phyloP scores from a whole-genome alignment of 768 basidiomycete genomes.

The Xanthoconium purpureum region DNA sequence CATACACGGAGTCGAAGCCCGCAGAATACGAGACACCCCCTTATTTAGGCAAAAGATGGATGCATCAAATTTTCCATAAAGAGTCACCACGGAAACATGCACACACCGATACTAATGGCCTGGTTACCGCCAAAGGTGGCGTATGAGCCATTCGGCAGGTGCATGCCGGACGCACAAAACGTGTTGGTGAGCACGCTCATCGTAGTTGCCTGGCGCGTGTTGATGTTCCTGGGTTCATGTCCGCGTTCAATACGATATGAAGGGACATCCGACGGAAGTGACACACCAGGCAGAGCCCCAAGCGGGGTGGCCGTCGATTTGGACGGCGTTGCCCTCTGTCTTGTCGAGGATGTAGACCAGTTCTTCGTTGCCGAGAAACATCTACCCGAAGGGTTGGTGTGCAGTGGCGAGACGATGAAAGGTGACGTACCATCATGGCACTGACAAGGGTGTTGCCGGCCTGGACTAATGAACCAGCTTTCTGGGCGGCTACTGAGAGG shows the following conservation, averaged over 20 bases:
- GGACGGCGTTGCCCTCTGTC: slow-evolving; percentile 67
- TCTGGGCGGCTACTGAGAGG: slow-evolving; percentile 9
- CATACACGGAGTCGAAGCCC: slow-evolving; percentile 58
- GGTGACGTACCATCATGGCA: slow-evolving; percentile 48
- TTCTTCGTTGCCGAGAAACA: slow-evolving; percentile 75
- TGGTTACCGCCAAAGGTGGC: slow-evolving; percentile 74
- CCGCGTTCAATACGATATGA: neutral
- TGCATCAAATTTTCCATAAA: slow-evolving; percentile 32
- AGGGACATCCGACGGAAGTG: neutral
- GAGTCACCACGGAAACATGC: neutral
- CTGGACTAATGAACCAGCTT: slow-evolving; percentile 16
- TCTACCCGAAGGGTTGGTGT: slow-evolving; percentile 35
- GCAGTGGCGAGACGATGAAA: neutral
- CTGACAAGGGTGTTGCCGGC: slow-evolving; percentile 40
- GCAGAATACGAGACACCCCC: slow-evolving; percentile 25
- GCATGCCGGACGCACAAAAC: slow-evolving; percentile 81
- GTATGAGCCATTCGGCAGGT: slow-evolving; percentile 74
- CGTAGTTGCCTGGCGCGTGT: slow-evolving; percentile 15
- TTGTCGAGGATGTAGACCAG: slow-evolving; percentile 92
- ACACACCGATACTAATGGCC: slow-evolving; percentile 51
- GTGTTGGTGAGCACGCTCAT: slow-evolving; percentile 55
- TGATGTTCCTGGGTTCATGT: slow-evolving; percentile 18
- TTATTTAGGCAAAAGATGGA: neutral
- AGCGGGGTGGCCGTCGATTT: slow-evolving; percentile 66
- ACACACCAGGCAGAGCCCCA: slow-evolving; percentile 66